These are phyloP conservation scores for Aegilops sharonensis DNA, from an alignment of 176 grass and related monocot genomes.

Conservation along the genomic window DNA sequence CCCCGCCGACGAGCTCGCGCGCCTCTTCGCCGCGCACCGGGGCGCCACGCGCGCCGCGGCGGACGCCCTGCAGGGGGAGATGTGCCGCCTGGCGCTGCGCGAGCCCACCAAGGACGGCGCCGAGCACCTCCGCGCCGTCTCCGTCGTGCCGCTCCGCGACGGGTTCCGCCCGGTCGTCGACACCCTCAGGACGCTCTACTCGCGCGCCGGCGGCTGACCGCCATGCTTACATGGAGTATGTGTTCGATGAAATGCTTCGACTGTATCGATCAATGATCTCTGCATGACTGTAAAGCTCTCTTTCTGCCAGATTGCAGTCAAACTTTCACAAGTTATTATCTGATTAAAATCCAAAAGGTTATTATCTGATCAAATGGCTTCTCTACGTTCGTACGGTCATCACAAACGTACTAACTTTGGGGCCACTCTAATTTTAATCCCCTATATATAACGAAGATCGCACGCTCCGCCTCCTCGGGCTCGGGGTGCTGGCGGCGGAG, in stretches of 20 bases:
- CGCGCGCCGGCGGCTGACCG: constrained; percentile 3
- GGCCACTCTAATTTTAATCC: no score
- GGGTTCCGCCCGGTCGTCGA: constrained; percentile 60
- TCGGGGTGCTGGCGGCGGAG: no score
- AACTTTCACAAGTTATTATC: background rate
- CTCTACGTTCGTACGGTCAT: background rate
- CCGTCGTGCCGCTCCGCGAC: constrained; percentile 57
- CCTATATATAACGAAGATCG: no score
- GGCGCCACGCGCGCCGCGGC: constrained; percentile 37
- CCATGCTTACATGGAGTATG: background rate
- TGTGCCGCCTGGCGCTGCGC: constrained; percentile 59
- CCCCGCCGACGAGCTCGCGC: constrained; percentile 43
- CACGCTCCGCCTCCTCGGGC: no score
- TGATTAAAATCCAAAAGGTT: background rate
- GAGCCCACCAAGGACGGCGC: constrained; percentile 40
- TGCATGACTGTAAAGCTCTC: background rate
- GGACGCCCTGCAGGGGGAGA: constrained; percentile 57
- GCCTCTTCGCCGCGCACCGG: constrained; percentile 41
- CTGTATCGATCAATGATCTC: background rate
- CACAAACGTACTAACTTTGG: background rate
- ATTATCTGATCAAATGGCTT: background rate
- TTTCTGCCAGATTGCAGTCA: background rate
- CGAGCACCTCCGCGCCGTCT: constrained; percentile 53
- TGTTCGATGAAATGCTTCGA: constrained; percentile 29
- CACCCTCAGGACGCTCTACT: constrained; percentile 42